Base-by-base conservation (phyloP, 345 rosid genomes). In the Chamaenerion angustifolium region DNA sequence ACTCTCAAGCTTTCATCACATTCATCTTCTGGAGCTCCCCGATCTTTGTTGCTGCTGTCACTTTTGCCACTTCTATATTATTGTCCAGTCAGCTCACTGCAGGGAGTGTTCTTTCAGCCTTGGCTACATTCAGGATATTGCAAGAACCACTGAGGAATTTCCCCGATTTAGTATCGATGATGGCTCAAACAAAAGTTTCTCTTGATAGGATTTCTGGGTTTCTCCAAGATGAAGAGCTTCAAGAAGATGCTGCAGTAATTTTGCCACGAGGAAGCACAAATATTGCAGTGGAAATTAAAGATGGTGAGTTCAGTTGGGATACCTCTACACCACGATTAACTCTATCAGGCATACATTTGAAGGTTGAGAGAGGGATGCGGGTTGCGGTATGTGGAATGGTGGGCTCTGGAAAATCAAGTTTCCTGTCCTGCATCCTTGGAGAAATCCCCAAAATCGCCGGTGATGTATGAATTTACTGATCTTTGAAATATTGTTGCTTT, bases 1-100 rank as follows among this genome's bases (percentile, higher is more conserved):
- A 88, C 67, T 93, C 96, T n/a, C 99, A 88, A 71, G 95, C 99
- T 56, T 93, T 82, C 59, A 74, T 93, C 52, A 93, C 99, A 12
- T 93, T 93, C 71, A 72, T 93, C 56, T 93, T 93, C 60, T 93
- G 99, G 99, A 88, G 99, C 66, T 93, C 99, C 51, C 99, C 99
- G 12, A 93, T 93, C 76, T 93, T 93, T 77, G 99, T 93, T 58
- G 74, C 95, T 2, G 95, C 88, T 31, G 81, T 85, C 59, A 93
- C 99, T 45, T 93, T 88, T 59, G 99, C 77, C 48, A 88, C 99
- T 54, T 77, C 95, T 6, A 76, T 93, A 62, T 69, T 93, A 71
- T 65, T 93, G 73, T 96, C 96, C 55, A 64, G 55, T 64, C 78
- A 80, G 64, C 96, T 93, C 61, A 93, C 96, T 11, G 96, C 96